These are phyloP conservation scores for Fusarium foetens DNA, from an alignment of 2,329 filamentous ascomycete genomes.

Conservation along the genomic window DNA sequence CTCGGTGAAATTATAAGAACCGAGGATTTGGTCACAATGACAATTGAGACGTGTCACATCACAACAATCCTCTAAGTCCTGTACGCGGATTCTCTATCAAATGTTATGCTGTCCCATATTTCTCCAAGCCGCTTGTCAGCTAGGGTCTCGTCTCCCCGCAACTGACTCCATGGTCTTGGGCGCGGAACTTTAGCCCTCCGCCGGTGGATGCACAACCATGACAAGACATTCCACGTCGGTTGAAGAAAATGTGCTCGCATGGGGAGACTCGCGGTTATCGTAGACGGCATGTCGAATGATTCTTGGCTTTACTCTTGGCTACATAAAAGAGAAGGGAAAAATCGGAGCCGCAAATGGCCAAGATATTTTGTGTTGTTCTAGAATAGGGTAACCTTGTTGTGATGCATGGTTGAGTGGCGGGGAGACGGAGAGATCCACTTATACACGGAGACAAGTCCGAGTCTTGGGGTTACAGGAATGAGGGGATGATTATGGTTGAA, in stretches of 20 bases:
- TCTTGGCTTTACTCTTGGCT: not conserved
- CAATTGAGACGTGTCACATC: not conserved
- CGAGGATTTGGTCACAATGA: not conserved
- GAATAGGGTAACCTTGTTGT: not conserved
- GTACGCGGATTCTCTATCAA: not conserved
- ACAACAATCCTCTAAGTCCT: fast-evolving
- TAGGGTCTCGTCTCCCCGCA: not conserved
- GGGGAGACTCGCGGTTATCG: not conserved
- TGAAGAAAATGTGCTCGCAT: not conserved
- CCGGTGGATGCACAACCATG: not conserved
- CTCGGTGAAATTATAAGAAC: not conserved
- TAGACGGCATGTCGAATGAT: not conserved
- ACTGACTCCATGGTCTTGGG: fast-evolving
- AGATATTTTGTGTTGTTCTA: not conserved
- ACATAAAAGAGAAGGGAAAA: not conserved
- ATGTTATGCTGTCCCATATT: not conserved
- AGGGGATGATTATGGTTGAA: not conserved
- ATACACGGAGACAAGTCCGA: not conserved
- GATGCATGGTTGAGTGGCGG: not conserved
- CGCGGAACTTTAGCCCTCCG: not conserved
- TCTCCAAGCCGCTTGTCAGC: not conserved
- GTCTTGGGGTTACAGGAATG: not conserved
- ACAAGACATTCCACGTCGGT: not conserved
- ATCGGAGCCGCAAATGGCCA: conserved; percentile 1
- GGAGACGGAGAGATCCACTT: not conserved